These are phyloP conservation scores for Mycosphaerella sp. DNA, from an alignment of 2,329 filamentous ascomycete genomes.

Conservation along the genomic window DNA sequence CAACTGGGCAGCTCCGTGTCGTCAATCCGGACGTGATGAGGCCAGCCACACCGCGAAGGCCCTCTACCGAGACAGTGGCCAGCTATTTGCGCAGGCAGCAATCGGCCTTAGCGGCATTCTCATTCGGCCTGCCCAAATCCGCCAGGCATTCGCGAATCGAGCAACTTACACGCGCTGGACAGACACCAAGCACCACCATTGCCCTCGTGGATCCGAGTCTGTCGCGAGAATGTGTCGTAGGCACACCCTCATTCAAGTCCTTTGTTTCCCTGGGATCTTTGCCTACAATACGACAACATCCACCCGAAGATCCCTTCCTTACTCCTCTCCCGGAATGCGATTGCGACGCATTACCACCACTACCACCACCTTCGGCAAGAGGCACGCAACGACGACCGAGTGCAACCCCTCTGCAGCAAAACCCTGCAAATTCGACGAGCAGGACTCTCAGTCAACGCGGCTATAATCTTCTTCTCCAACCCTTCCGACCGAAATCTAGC, in stretches of 20 bases:
- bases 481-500: conserved; percentile 9
- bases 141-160: conserved; percentile 8
- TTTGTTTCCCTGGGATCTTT: conserved; percentile 23
- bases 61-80: conserved; percentile 14
- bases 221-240: conserved; percentile 22
- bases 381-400: not conserved
- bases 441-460: conserved; percentile 17
- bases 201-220: conserved; percentile 21
- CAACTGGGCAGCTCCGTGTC: conserved; percentile 27
- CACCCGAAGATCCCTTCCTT: conserved; percentile 28
- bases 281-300: conserved; percentile 20
- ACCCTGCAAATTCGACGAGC: conserved; percentile 13
- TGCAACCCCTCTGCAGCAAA: conserved; percentile 18
- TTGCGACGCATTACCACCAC: not conserved
- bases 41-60: conserved; percentile 17
- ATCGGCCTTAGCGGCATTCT: conserved; percentile 18
- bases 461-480: conserved; percentile 8
- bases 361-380: not conserved
- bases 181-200: conserved; percentile 10
- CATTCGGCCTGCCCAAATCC: conserved; percentile 10
- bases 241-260: conserved; percentile 23
- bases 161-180: conserved; percentile 4
- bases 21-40: conserved; percentile 31
- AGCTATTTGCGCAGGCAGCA: conserved; percentile 23
- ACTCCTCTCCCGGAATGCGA: conserved; percentile 10